Evolutionary conservation across 495 filamentous ascomycete species (phyloP).

Genomic region (Cudoniella acicularis): DNA sequence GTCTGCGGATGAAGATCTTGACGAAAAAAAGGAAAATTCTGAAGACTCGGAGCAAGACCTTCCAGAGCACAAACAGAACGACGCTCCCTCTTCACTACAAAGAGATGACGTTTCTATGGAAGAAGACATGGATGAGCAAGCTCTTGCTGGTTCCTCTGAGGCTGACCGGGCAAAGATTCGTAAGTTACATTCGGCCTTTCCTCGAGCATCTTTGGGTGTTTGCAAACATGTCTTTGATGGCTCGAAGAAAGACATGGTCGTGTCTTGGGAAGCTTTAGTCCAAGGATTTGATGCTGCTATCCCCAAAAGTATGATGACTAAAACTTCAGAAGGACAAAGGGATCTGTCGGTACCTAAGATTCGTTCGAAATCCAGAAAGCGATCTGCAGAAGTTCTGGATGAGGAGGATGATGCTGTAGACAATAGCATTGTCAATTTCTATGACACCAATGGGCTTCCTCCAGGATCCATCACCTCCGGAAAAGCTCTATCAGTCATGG

Average conservation of each 20-base stretch:
- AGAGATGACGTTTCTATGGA: slow-evolving; percentile 11
- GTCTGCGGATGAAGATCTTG: slow-evolving; percentile 19
- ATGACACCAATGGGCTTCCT: slow-evolving; percentile 47
- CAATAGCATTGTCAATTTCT: slow-evolving; percentile 24
- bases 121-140: slow-evolving; percentile 12
- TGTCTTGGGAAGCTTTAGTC: slow-evolving; percentile 21
- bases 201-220: slow-evolving; percentile 22
- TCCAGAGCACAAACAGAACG: not conserved
- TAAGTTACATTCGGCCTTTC: slow-evolving; percentile 30
- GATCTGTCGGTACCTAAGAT: slow-evolving; percentile 5
- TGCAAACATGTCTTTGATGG: slow-evolving; percentile 22
- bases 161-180: slow-evolving; percentile 28
- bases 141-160: slow-evolving; percentile 24
- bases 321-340: slow-evolving; percentile 2
- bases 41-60: slow-evolving; percentile 1
- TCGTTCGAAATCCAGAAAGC: slow-evolving; percentile 51
- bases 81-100: not conserved
- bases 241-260: slow-evolving; percentile 12
- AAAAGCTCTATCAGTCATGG: slow-evolving; percentile 19
- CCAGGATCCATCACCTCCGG: slow-evolving; percentile 42
- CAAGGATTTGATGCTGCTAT: slow-evolving; percentile 16
- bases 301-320: slow-evolving; percentile 18
- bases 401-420: slow-evolving; percentile 7
- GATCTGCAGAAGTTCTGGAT: slow-evolving; percentile 43
- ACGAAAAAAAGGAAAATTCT: slow-evolving; percentile 14